Conservation (phyloP, 305 asterid species). For the Fraxinus sp. region DNA sequence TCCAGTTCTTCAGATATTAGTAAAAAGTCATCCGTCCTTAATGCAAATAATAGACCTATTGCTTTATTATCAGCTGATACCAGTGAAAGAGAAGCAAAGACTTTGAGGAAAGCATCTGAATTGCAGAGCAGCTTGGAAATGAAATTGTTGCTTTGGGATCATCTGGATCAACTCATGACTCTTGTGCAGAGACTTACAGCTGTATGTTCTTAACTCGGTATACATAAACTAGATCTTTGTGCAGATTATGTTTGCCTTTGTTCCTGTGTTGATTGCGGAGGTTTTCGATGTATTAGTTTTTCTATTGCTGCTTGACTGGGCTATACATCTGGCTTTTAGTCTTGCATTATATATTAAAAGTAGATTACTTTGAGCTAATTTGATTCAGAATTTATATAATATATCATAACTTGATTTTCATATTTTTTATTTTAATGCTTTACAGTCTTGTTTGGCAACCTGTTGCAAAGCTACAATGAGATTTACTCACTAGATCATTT, state of each 20-base stretch:
- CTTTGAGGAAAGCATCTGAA: constrained; percentile 43
- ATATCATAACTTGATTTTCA: neutral
- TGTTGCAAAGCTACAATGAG: constrained; percentile 15
- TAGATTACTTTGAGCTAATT: neutral
- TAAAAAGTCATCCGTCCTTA: constrained; percentile 40
- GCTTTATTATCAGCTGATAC: constrained; percentile 34
- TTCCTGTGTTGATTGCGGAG: neutral
- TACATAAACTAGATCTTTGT: constrained; percentile 16
- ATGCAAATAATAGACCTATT: constrained; percentile 36
- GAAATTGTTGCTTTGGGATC: constrained; percentile 77
- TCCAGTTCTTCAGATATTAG: constrained; percentile 41
- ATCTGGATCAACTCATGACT: constrained; percentile 53
- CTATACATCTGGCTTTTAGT: neutral
- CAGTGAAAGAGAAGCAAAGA: constrained; percentile 34
- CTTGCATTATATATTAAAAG: neutral
- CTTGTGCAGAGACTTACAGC: constrained; percentile 71
- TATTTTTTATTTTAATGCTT: constrained; percentile 11
- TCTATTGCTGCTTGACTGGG: neutral
- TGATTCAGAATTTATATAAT: neutral
- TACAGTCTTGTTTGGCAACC: constrained; percentile 5
- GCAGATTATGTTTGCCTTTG: constrained; percentile 15
- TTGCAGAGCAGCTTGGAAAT: constrained; percentile 41
- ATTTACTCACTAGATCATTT: constrained; percentile 4
- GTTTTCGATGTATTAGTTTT: neutral
- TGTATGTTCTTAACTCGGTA: constrained; percentile 46